A percentile compares a stretch with the other conserved stretches of the same genome.
These are phyloP conservation scores for Aureobasidium sp. DNA, from an alignment of 2,329 filamentous ascomycete genomes.

Conservation along the genomic window DNA sequence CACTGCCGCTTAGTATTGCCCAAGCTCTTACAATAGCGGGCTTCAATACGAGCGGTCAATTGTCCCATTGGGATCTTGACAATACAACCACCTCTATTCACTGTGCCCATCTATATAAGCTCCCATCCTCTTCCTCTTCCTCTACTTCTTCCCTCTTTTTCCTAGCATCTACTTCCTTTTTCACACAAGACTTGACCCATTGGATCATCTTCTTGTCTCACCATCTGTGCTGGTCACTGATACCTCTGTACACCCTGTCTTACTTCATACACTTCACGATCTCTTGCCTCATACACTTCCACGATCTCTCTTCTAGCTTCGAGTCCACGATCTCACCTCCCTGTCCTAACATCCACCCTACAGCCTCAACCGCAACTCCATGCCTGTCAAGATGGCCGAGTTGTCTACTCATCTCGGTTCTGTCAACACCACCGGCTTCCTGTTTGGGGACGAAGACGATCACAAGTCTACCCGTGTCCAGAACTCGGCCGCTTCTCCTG, in stretches of 20 bases:
- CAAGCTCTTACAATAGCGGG: neutral
- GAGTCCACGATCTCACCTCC: neutral
- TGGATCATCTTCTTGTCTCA: neutral
- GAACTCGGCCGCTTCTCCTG: conserved; percentile 47
- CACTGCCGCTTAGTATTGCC: neutral
- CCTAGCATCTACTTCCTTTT: neutral
- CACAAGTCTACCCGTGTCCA: conserved; percentile 36
- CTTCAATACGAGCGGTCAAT: conserved; percentile 6
- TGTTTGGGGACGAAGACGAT: conserved; percentile 71
- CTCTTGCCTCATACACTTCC: neutral
- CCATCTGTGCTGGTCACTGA: neutral
- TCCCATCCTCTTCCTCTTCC: neutral
- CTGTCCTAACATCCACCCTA: conserved; percentile 1
- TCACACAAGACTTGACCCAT: neutral
- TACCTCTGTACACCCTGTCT: neutral
- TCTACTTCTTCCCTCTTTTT: neutral
- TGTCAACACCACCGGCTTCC: conserved; percentile 75
- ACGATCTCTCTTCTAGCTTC: neutral
- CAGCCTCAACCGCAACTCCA: conserved; percentile 84
- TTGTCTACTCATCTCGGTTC: conserved; percentile 58
- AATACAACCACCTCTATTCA: conserved; percentile 15
- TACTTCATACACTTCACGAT: neutral
- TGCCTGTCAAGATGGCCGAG: conserved; percentile 61
- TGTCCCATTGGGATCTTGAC: neutral
- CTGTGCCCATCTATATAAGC: neutral